These are phyloP conservation scores for Pleoardoris graminearum DNA, from an alignment of 2,329 filamentous ascomycete genomes.

Conservation along the genomic window DNA sequence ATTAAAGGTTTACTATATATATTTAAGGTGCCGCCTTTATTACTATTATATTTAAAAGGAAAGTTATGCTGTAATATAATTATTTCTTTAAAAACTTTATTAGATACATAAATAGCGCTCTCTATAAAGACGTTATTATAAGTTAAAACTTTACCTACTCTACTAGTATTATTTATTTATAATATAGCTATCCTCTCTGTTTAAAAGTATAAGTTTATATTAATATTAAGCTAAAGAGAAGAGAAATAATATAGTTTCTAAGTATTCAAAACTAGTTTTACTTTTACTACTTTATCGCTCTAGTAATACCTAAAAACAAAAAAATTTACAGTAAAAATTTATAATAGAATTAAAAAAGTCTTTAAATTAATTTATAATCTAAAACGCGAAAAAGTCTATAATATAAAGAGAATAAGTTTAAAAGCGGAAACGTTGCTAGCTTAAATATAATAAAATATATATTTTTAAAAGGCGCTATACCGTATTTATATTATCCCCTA, in stretches of 20 bases:
- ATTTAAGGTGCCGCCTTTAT: neutral
- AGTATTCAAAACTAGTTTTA: neutral
- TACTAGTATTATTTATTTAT: neutral
- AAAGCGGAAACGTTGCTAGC: neutral
- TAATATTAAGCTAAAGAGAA: neutral
- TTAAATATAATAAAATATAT: no score
- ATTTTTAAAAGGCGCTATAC: no score
- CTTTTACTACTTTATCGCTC: neutral
- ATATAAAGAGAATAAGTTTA: neutral
- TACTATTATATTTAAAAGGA: neutral
- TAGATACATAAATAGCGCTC: neutral
- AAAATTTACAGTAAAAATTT: neutral
- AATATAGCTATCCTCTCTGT: neutral
- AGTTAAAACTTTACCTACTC: neutral
- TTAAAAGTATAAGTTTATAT: neutral
- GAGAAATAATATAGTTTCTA: neutral
- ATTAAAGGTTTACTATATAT: neutral
- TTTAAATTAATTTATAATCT: neutral
- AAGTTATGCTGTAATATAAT: neutral
- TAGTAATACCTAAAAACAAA: neutral
- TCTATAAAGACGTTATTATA: neutral
- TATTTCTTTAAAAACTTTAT: neutral
- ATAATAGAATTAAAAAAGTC: neutral
- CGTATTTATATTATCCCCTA: neutral
- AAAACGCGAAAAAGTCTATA: neutral